phyloP scores from a whole-genome alignment of 106 monocot genomes.

The Platanthera guangdongensis region DNA sequence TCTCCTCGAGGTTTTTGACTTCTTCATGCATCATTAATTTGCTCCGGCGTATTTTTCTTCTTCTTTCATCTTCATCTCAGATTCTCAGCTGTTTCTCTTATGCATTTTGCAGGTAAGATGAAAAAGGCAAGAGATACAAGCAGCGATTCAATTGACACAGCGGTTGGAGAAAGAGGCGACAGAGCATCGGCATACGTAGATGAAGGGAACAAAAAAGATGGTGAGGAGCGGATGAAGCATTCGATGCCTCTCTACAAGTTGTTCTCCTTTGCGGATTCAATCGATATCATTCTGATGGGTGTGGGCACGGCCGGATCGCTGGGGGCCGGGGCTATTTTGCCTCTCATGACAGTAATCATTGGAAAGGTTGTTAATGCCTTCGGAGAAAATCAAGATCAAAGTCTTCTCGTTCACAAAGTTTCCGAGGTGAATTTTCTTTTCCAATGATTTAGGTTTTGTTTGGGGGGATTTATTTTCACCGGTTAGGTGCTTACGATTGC shows the following conservation, averaged over 20 bases:
- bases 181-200: no score
- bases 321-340: constrained; percentile 17
- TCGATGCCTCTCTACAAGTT: constrained; percentile 21
- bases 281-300: constrained; percentile 23
- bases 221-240: background rate
- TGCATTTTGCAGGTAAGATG: no score
- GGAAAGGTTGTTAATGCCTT: constrained; percentile 29
- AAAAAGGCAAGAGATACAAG: no score
- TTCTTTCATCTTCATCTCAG: no score
- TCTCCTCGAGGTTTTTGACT: no score
- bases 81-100: no score
- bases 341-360: constrained; percentile 25
- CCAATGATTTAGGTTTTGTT: no score
- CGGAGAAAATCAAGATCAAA: background rate
- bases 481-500: no score
- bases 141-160: no score
- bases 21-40: no score
- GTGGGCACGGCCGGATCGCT: constrained; percentile 20
- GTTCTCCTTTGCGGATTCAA: constrained; percentile 30
- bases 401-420: constrained; percentile 11
- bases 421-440: constrained; percentile 20
- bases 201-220: background rate
- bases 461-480: no score
- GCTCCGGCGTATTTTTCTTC: no score
- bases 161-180: background rate